phyloP scores from a whole-genome alignment of 345 rosid species.

The Pugionium dolabratum region DNA sequence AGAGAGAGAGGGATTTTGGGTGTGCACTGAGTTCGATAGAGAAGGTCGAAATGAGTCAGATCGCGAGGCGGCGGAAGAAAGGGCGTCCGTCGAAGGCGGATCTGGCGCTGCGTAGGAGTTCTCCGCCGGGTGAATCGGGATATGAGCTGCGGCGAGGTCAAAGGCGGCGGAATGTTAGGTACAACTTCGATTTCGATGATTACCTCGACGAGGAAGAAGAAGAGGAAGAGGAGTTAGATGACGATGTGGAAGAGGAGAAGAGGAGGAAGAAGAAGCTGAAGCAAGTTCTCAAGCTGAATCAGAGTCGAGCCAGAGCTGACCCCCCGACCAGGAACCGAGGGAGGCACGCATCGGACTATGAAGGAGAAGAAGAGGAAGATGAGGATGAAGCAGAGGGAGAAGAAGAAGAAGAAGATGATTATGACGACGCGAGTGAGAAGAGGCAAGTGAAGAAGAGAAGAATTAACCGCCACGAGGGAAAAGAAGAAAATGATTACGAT shows the following conservation, averaged over 20 bases:
- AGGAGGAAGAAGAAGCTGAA: slow-evolving; percentile 80
- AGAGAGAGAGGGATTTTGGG: slow-evolving; percentile 36
- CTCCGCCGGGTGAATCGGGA: slow-evolving; percentile 39
- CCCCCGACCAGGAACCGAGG: slow-evolving; percentile 27
- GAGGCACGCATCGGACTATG: slow-evolving; percentile 37
- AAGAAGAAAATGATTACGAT: slow-evolving; percentile 27
- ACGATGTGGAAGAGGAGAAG: slow-evolving; percentile 55
- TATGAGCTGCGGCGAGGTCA: slow-evolving; percentile 61
- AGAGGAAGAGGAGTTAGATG: slow-evolving; percentile 46
- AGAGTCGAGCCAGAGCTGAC: slow-evolving; percentile 43
- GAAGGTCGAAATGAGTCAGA: slow-evolving; percentile 67
- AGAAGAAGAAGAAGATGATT: slow-evolving; percentile 41
- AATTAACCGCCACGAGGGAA: slow-evolving; percentile 33
- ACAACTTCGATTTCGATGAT: slow-evolving; percentile 77
- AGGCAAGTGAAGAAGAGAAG: slow-evolving; percentile 39
- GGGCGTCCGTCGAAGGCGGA: slow-evolving; percentile 96
- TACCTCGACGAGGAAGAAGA: slow-evolving; percentile 60
- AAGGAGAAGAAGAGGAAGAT: slow-evolving; percentile 44
- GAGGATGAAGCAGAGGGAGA: slow-evolving; percentile 40
- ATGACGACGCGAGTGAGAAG: slow-evolving; percentile 30
- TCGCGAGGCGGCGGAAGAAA: slow-evolving; percentile 90
- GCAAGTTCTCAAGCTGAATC: slow-evolving; percentile 71
- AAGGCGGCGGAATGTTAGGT: slow-evolving; percentile 80
- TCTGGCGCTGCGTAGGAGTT: slow-evolving; percentile 56
- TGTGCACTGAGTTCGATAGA: slow-evolving; percentile 33